Evolutionary conservation across 2,329 filamentous ascomycete species (phyloP), one percentile per base, ranked within the genome.

Genomic region (Pyrenochaeta sp.): DNA sequence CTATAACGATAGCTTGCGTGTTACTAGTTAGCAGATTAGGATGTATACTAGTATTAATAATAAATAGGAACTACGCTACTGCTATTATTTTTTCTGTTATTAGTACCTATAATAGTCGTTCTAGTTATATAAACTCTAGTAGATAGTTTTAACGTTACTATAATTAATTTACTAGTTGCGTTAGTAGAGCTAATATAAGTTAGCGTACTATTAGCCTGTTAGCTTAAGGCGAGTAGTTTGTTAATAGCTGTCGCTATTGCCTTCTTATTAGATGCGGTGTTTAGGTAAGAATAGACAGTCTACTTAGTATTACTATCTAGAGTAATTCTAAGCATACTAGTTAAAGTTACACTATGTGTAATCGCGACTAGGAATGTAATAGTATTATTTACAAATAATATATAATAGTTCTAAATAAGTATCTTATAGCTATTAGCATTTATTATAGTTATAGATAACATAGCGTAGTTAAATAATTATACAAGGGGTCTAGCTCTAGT

Each of bases 11-110:
- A 1, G 83, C 78, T 31, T 80, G 80, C 2, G 85, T 85, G 68
- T 89, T 89, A 11, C 83, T 81, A 0, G 83, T 83, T 2, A 83
- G 77, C 60, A 87, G 79, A 44, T 85, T 85, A 0, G 85, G 84
- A 72, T 87, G 85, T 59, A 89, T 84, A 48, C 80, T 81, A 1
- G 81, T 85, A 58, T 89, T 85, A 3, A 88, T 82, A 13, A 66
- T 44, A 49, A 61, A 68, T 11, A 63, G 36, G 22, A 1, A 87
- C 84, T 2, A 88, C 85, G 1, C 82, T 74, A 5, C 74, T 77
- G 11, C 84, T 83, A 28, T 72, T 72, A 34, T 70, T 52, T 5
- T 78, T 77, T 6, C 81, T 81, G 34, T 82, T 79, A 42, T 82
- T 77, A 0, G 71, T 72, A 8, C 84, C 84, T 54, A 87, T 76